Evolutionary conservation across 768 basidiomycete genomes (phyloP).

Genomic region (Boletus eberwhitei): DNA sequence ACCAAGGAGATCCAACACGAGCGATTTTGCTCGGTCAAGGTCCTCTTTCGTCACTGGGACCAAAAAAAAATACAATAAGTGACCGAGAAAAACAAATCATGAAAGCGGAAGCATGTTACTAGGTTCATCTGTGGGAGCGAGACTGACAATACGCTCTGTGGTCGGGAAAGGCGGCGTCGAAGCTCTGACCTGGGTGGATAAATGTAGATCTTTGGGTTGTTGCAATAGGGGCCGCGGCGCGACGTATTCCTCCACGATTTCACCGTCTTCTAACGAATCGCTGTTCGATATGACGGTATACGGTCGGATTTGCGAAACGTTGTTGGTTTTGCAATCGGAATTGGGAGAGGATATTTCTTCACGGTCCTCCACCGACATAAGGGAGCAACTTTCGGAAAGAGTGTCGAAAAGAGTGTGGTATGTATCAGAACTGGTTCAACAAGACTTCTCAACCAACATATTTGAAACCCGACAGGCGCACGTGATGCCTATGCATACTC

Average conservation of each 20-base stretch:
- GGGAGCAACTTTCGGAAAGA: neutral
- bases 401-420: neutral
- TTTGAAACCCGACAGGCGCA: no score
- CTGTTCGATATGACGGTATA: neutral
- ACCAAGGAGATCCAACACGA: constrained; percentile 54
- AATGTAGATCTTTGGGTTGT: neutral
- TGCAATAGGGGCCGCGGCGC: neutral
- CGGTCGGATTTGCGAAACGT: neutral
- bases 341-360: neutral
- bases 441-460: no score
- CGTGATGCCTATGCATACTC: no score
- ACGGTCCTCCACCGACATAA: neutral
- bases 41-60: constrained; percentile 40
- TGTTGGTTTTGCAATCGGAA: neutral
- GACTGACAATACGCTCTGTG: neutral
- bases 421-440: no score
- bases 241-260: constrained; percentile 17
- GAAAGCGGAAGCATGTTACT: constrained; percentile 6
- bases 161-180: neutral
- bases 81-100: neutral
- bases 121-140: neutral
- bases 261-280: constrained; percentile 20
- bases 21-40: constrained; percentile 41
- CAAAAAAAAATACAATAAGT: neutral
- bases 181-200: neutral